A percentile compares a stretch with the other conserved stretches of the same genome.
Evolutionary conservation across 352 stramenopile genomes (phyloP).

Genomic region (Pythium sp.): DNA sequence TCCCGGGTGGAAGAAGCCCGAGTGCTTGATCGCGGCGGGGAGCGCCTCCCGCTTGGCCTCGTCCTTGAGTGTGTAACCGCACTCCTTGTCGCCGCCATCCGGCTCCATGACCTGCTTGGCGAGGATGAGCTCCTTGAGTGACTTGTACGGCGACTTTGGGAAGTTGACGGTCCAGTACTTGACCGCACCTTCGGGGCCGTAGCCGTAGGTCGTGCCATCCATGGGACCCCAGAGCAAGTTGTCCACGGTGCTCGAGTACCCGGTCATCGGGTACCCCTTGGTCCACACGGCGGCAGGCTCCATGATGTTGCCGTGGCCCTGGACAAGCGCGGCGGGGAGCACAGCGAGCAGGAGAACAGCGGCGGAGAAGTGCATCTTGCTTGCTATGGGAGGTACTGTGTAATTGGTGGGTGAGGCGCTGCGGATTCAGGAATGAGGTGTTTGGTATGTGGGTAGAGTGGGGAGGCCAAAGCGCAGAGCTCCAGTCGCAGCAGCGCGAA

Average conservation of each 20-base stretch:
- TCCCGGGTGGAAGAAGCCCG: constrained; percentile 53
- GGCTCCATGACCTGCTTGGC: constrained; percentile 25
- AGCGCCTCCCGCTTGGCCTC: constrained; percentile 30
- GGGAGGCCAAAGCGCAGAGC: neutral
- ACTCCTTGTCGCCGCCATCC: constrained; percentile 16
- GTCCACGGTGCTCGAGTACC: constrained; percentile 24
- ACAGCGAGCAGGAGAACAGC: constrained; percentile 11
- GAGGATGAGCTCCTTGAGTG: constrained; percentile 32
- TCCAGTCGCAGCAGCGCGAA: neutral
- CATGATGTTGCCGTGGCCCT: constrained; percentile 37
- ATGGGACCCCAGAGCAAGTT: constrained; percentile 22
- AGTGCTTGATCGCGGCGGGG: constrained; percentile 37
- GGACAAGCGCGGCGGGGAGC: constrained; percentile 4
- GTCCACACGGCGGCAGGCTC: constrained; percentile 35
- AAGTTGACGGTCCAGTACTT: constrained; percentile 34
- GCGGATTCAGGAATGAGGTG: neutral
- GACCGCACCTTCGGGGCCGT: constrained; percentile 21
- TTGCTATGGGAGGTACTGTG: no score
- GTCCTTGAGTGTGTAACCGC: constrained; percentile 31
- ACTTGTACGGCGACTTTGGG: constrained; percentile 24
- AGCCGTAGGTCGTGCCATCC: constrained; percentile 28
- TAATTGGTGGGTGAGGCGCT: neutral
- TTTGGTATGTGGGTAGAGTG: neutral
- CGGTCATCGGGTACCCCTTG: constrained; percentile 27
- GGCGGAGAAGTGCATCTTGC: constrained; percentile 1